A percentile compares a stretch with the other conserved stretches of the same genome.
phyloP scores from a whole-genome alignment of 148 eudicot species.

The Amaranthus hypochondriacus region DNA sequence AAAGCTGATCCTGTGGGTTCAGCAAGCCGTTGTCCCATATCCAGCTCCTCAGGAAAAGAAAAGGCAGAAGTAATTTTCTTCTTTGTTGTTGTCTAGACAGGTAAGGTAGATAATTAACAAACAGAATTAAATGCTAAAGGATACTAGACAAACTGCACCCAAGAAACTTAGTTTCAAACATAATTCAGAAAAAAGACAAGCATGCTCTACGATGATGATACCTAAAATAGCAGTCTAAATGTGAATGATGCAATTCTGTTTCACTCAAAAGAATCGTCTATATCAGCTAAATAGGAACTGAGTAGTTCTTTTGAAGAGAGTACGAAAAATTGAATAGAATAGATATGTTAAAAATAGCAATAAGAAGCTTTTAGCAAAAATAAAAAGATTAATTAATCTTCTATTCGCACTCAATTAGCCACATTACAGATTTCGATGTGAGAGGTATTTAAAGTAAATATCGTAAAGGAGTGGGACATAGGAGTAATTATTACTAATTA shows the following conservation, averaged over 20 bases:
- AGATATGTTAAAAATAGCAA: background rate
- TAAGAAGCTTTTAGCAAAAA: background rate
- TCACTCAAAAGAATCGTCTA: background rate
- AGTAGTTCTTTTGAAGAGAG: background rate
- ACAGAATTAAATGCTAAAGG: background rate
- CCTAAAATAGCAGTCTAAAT: background rate
- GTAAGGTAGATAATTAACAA: slow-evolving; percentile 5
- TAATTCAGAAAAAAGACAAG: background rate
- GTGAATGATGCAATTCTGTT: background rate
- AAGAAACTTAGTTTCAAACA: background rate
- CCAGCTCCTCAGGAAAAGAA: slow-evolving; percentile 75
- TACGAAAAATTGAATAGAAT: background rate
- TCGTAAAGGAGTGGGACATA: too few relatives aligned
- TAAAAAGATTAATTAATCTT: background rate
- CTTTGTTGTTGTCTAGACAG: slow-evolving; percentile 70
- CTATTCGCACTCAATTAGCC: too few relatives aligned
- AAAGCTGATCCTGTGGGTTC: slow-evolving; percentile 46
- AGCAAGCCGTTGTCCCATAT: slow-evolving; percentile 69
- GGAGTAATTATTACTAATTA: too few relatives aligned
- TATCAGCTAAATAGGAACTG: background rate
- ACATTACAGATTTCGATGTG: background rate
- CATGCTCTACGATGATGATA: background rate
- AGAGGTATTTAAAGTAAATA: too few relatives aligned
- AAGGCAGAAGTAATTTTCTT: slow-evolving; percentile 91
- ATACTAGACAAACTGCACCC: slow-evolving; percentile 4